Conservation (phyloP, 1,284 basidiomycete genomes). For the Marasmius fiardii region DNA sequence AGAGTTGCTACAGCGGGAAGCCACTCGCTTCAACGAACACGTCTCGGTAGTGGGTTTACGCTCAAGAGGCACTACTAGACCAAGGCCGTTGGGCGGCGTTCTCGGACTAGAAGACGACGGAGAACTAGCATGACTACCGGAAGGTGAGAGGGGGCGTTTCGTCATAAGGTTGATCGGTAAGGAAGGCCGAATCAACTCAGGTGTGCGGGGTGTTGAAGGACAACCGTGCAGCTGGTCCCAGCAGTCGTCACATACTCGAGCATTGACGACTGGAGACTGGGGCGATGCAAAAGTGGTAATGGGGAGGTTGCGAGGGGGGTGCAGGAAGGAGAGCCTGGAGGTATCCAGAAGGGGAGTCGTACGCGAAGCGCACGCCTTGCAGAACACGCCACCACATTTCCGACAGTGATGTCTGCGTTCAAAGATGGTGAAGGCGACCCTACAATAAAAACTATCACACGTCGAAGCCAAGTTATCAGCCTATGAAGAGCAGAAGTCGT, state of each 20-base stretch:
- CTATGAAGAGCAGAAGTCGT: constrained; percentile 30
- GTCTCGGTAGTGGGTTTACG: background rate
- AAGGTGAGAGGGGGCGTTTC: constrained; percentile 26
- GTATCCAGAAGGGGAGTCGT: constrained; percentile 63
- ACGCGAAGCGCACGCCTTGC: constrained; percentile 52
- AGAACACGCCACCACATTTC: constrained; percentile 78
- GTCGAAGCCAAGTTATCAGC: constrained; percentile 54
- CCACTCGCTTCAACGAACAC: constrained; percentile 22
- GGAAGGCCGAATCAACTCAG: constrained; percentile 32
- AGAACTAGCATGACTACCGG: constrained; percentile 26
- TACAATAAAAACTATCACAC: constrained; percentile 73
- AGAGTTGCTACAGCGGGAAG: constrained; percentile 18
- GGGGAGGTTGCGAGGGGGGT: constrained; percentile 63
- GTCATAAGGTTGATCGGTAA: constrained; percentile 21
- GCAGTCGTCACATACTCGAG: constrained; percentile 71
- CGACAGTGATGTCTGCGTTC: constrained; percentile 78
- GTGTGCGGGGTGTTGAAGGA: constrained; percentile 38
- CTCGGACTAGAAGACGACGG: constrained; percentile 12
- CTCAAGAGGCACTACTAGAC: constrained; percentile 4
- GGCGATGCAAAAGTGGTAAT: constrained; percentile 53
- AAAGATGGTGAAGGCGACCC: constrained; percentile 56
- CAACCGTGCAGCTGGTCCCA: constrained; percentile 65
- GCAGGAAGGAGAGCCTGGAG: constrained; percentile 60
- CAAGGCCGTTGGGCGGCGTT: constrained; percentile 8
- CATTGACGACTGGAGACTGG: constrained; percentile 44